These are phyloP conservation scores for Tulasnella sp. DNA, from an alignment of 768 basidiomycete genomes.

Conservation along the genomic window DNA sequence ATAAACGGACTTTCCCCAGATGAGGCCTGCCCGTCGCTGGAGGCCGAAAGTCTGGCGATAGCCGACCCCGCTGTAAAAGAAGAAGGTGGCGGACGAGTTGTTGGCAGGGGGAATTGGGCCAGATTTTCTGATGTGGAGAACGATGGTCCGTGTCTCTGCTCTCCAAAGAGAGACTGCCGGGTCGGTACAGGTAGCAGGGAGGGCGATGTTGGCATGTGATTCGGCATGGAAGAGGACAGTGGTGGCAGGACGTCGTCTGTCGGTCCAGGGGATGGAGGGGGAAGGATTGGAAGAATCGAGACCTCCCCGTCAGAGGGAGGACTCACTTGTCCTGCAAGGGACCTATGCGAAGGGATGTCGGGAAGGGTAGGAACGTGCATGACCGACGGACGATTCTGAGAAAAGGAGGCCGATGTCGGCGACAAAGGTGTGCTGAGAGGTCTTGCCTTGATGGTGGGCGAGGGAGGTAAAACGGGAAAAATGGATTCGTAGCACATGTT, in stretches of 20 bases:
- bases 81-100: neutral
- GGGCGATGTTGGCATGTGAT: neutral
- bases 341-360: slow-evolving; percentile 3
- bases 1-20: neutral
- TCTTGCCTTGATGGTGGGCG: neutral
- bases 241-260: neutral
- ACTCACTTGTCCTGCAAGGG: neutral
- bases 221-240: neutral
- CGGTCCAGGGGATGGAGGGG: neutral
- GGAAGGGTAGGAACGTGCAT: slow-evolving; percentile 10
- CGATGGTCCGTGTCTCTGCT: neutral
- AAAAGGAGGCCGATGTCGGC: neutral
- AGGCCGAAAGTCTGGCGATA: neutral
- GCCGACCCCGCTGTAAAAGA: neutral
- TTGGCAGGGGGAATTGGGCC: neutral
- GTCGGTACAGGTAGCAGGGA: neutral
- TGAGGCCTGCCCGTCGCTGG: neutral
- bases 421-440: neutral
- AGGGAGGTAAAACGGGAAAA: slow-evolving; percentile 40
- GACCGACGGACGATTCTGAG: neutral
- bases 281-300: neutral
- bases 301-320: neutral
- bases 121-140: neutral
- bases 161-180: neutral
- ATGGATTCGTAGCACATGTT: slow-evolving; percentile 78